Percentiles rank a stretch among this genome's conserved stretches.
phyloP scores from a whole-genome alignment of 2,329 filamentous ascomycete genomes.

The Beauveria bassiana region DNA sequence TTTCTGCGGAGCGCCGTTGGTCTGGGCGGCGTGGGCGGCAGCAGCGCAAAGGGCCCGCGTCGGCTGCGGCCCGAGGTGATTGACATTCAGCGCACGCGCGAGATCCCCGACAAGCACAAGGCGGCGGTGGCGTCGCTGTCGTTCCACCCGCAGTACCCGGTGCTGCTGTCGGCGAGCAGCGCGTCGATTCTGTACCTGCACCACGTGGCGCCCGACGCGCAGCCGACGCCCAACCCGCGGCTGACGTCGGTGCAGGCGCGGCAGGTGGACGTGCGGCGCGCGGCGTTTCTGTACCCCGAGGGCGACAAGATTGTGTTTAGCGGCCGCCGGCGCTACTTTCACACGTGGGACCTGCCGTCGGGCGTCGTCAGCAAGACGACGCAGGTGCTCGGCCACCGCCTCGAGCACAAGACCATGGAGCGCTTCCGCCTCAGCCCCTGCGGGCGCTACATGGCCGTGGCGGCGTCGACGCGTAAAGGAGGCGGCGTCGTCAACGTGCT shows the following conservation, averaged over 20 bases:
- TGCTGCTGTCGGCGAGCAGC: constrained; percentile 82
- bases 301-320: constrained; percentile 82
- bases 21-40: constrained; percentile 47
- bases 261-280: constrained; percentile 74
- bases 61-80: constrained; percentile 81
- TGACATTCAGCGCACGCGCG: constrained; percentile 82
- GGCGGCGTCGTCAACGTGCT: constrained; percentile 85
- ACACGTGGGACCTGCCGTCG: constrained; percentile 81
- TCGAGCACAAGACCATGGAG: constrained; percentile 88
- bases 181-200: constrained; percentile 83
- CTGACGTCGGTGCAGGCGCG: constrained; percentile 85
- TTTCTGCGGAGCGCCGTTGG: constrained; percentile 69
- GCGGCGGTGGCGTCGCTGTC: constrained; percentile 74
- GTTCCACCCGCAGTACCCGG: constrained; percentile 83
- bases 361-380: constrained; percentile 78
- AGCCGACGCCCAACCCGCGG: constrained; percentile 75
- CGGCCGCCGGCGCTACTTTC: constrained; percentile 83
- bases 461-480: constrained; percentile 73
- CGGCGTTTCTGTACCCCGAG: constrained; percentile 65
- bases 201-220: constrained; percentile 70
- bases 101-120: constrained; percentile 72
- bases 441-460: constrained; percentile 76
- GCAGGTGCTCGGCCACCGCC: constrained; percentile 63
- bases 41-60: constrained; percentile 42
- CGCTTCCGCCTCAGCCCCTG: constrained; percentile 80